Percentiles rank a stretch among this genome's conserved stretches.
phyloP scores from a whole-genome alignment of 2,329 filamentous ascomycete genomes.

The Eutypa lata region DNA sequence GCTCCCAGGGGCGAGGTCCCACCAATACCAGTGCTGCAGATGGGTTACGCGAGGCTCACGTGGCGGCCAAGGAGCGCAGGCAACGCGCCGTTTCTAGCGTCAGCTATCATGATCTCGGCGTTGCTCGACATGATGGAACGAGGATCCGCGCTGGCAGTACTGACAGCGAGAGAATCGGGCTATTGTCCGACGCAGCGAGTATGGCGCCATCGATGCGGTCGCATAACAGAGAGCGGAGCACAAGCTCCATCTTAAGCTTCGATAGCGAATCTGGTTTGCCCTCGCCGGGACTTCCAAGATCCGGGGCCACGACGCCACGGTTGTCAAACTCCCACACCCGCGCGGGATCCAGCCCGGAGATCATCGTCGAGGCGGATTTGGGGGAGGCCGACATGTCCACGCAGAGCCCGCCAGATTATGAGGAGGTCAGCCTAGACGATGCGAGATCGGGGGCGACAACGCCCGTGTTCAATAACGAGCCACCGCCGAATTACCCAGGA shows the following conservation, averaged over 20 bases:
- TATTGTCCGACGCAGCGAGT: conserved; percentile 61
- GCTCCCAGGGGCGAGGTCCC: conserved; percentile 49
- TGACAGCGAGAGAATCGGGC: conserved; percentile 68
- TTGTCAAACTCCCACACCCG: conserved; percentile 30
- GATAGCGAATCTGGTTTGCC: conserved; percentile 41
- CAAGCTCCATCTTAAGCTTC: conserved; percentile 55
- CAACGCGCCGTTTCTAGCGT: conserved; percentile 71
- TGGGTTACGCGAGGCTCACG: conserved; percentile 54
- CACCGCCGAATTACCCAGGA: conserved; percentile 51
- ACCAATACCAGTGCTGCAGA: conserved; percentile 53
- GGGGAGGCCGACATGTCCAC: conserved; percentile 39
- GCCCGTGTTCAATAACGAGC: conserved; percentile 37
- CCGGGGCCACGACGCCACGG: conserved; percentile 40
- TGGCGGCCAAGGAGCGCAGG: conserved; percentile 55
- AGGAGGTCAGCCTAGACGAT: conserved; percentile 44
- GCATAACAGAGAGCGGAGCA: conserved; percentile 45
- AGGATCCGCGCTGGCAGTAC: conserved; percentile 69
- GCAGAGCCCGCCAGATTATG: conserved; percentile 50
- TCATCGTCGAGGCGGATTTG: conserved; percentile 48
- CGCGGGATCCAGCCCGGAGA: conserved; percentile 51
- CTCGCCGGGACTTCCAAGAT: conserved; percentile 38
- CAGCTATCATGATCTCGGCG: conserved; percentile 71
- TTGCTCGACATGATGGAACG: conserved; percentile 75
- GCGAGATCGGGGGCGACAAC: conserved; percentile 35
- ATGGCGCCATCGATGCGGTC: conserved; percentile 30